A percentile compares a stretch with the other conserved stretches of the same genome.
Conservation (phyloP, 768 basidiomycete genomes). For the Sistotremastrum niveocremeum region DNA sequence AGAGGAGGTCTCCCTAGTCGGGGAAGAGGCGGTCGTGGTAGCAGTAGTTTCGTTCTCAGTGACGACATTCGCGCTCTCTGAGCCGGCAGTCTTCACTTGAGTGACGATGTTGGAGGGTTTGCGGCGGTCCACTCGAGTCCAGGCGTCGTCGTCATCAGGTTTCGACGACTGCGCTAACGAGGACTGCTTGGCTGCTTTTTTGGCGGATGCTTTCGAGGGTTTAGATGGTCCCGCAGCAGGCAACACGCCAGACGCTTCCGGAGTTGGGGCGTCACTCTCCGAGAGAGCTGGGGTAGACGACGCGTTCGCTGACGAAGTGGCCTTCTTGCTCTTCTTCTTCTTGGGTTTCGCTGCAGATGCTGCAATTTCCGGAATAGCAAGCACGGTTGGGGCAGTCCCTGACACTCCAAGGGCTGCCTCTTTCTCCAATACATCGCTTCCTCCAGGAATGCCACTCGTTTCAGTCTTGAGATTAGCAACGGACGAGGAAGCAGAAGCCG, state of each 20-base stretch:
- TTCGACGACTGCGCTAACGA: background rate
- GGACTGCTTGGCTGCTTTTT: background rate
- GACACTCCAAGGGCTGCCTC: constrained; percentile 17
- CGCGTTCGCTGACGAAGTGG: constrained; percentile 8
- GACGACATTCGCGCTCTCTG: too few species aligned
- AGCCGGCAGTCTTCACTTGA: too few species aligned
- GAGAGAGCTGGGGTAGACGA: constrained; percentile 17
- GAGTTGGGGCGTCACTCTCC: constrained; percentile 13
- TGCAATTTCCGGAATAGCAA: too few species aligned
- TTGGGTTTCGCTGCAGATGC: constrained; percentile 1
- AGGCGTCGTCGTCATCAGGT: background rate
- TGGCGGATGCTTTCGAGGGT: background rate
- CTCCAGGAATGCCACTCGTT: constrained; percentile 5
- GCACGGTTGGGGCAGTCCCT: background rate
- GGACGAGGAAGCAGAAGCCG: constrained; percentile 1
- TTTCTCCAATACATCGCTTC: constrained; percentile 33
- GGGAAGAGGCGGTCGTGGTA: constrained; percentile 2
- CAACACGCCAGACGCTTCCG: background rate
- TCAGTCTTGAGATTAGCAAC: constrained; percentile 6
- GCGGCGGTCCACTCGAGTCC: constrained; percentile 1
- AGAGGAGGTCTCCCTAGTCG: constrained; percentile 2
- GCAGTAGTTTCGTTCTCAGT: background rate
- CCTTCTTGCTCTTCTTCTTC: constrained; percentile 12
- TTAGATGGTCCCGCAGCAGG: background rate
- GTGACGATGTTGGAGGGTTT: background rate